A percentile compares a stretch with the other conserved stretches of the same genome.
phyloP scores from a whole-genome alignment of 1,139 yeast genomes.

The Wickerhamomyces sp. region DNA sequence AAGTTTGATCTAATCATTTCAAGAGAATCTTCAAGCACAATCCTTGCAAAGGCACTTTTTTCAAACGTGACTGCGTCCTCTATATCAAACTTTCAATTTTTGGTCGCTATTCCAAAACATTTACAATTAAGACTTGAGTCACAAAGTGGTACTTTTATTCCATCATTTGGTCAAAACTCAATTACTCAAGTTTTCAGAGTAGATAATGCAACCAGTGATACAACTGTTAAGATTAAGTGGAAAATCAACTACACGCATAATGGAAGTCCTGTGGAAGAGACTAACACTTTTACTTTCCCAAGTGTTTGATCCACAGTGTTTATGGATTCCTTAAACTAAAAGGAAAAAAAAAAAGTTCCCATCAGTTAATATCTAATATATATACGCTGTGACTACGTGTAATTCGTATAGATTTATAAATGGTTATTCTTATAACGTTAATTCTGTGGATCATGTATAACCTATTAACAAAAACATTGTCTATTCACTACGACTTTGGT shows the following conservation, averaged over 20 bases:
- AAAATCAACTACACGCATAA: constrained; percentile 55
- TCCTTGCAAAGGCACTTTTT: constrained; percentile 42
- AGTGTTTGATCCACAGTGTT: background rate
- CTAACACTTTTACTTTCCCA: constrained; percentile 47
- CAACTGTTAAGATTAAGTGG: constrained; percentile 73
- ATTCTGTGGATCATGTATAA: too few relatives aligned
- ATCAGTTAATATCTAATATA: too few relatives aligned
- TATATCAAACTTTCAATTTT: constrained; percentile 54
- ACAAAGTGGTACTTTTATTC: constrained; percentile 55
- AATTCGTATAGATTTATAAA: too few relatives aligned
- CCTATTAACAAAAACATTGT: too few relatives aligned
- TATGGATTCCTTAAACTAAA: background rate
- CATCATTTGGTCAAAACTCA: constrained; percentile 47
- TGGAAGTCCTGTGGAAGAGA: constrained; percentile 46
- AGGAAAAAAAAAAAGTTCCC: background rate
- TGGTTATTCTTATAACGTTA: too few relatives aligned
- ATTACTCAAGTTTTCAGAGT: constrained; percentile 59
- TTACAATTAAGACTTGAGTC: constrained; percentile 64
- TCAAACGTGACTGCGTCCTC: constrained; percentile 43
- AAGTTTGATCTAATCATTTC: constrained; percentile 48
- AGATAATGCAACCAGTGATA: constrained; percentile 39
- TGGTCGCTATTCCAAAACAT: constrained; percentile 79
- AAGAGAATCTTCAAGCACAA: constrained; percentile 33
- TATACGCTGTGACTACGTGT: too few relatives aligned
- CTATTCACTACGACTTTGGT: background rate